phyloP scores from a whole-genome alignment of 2,329 filamentous ascomycete species.

The Fusarium fracticaudum region DNA sequence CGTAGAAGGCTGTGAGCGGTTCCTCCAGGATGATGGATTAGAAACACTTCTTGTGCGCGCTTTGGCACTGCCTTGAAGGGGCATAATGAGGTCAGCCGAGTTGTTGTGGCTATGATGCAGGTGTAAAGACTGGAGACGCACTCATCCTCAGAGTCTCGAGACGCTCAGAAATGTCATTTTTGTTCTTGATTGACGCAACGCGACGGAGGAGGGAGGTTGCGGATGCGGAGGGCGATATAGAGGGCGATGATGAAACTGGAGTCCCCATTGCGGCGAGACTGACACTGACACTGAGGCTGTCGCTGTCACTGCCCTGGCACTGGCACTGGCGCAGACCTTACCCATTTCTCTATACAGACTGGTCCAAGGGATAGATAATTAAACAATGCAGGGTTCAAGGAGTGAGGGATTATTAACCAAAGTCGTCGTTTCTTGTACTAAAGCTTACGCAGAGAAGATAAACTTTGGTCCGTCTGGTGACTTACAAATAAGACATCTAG shows the following conservation, averaged over 20 bases:
- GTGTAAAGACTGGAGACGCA: conserved; percentile 3
- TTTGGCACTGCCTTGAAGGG: conserved; percentile 11
- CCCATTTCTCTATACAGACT: conserved; percentile 1
- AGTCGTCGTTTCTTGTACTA: not conserved
- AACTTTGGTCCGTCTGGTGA: not conserved
- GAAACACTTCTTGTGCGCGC: conserved; percentile 27
- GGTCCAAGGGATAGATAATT: not conserved
- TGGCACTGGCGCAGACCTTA: not conserved
- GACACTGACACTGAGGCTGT: conserved; percentile 2
- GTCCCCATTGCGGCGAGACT: conserved; percentile 13
- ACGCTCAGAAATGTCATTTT: conserved; percentile 20
- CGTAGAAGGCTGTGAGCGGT: conserved; percentile 10
- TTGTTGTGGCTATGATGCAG: not conserved
- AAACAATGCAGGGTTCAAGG: not conserved
- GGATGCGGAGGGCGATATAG: conserved; percentile 18
- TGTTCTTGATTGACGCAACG: conserved; percentile 16
- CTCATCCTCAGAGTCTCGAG: conserved; percentile 28
- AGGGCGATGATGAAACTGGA: conserved; percentile 12
- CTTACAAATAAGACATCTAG: not conserved
- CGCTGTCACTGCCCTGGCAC: not conserved
- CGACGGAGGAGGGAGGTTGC: conserved; percentile 27
- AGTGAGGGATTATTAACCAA: conserved; percentile 11
- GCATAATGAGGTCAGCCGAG: conserved; percentile 16
- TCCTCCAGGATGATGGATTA: not conserved
- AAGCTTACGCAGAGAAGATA: not conserved